These are phyloP conservation scores for Phylloporus sp. DNA, from an alignment of 1,284 basidiomycete genomes.

Conservation along the genomic window DNA sequence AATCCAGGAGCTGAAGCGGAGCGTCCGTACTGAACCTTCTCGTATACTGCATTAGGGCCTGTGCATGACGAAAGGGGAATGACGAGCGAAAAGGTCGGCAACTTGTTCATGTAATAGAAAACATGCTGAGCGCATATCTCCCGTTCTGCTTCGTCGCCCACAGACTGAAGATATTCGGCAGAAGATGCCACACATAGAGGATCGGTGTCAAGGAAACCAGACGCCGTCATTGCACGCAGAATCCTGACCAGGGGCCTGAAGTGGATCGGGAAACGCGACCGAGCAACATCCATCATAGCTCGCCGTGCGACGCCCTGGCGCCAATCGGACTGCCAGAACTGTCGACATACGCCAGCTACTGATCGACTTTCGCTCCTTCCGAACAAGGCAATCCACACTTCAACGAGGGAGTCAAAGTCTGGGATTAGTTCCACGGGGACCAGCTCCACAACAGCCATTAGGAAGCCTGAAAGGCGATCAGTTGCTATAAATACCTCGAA, in stretches of 20 bases:
- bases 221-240: slow-evolving; percentile 74
- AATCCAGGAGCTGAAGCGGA: slow-evolving; percentile 54
- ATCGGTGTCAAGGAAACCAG: slow-evolving; percentile 72
- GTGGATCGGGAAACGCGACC: slow-evolving; percentile 82
- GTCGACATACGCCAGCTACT: slow-evolving; percentile 72
- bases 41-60: slow-evolving; percentile 70
- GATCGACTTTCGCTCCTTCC: slow-evolving; percentile 74
- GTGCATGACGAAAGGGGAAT: slow-evolving; percentile 62
- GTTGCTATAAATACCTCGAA: not conserved
- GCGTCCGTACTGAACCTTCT: slow-evolving; percentile 62
- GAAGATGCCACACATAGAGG: slow-evolving; percentile 58
- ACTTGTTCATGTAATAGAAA: slow-evolving; percentile 71
- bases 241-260: slow-evolving; percentile 74
- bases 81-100: slow-evolving; percentile 79
- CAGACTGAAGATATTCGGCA: slow-evolving; percentile 45
- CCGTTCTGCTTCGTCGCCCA: slow-evolving; percentile 29
- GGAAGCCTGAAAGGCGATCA: slow-evolving; percentile 51
- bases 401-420: slow-evolving; percentile 71
- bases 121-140: slow-evolving; percentile 64
- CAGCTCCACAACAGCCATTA: slow-evolving; percentile 75
- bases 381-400: slow-evolving; percentile 82
- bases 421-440: slow-evolving; percentile 74
- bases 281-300: slow-evolving; percentile 79
- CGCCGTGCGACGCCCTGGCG: slow-evolving; percentile 61
- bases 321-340: slow-evolving; percentile 80